Percentiles rank a stretch among this genome's conserved stretches.
These are phyloP conservation scores for Melaleuca quinquenervia DNA, from an alignment of 345 rosid genomes.

Conservation along the genomic window DNA sequence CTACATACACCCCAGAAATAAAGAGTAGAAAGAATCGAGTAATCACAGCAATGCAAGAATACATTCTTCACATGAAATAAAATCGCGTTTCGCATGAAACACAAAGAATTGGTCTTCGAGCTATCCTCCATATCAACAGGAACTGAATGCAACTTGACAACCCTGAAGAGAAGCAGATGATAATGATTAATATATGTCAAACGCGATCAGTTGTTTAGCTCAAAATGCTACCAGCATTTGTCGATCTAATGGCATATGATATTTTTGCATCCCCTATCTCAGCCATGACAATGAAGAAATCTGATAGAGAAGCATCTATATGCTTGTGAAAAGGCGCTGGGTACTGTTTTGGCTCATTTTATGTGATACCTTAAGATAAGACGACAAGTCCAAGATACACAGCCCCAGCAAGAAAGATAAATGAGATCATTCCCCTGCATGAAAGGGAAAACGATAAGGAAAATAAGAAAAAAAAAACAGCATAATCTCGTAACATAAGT, in stretches of 20 bases:
- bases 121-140: neutral
- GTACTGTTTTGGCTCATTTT: neutral
- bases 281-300: neutral
- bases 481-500: neutral
- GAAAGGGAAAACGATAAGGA: neutral
- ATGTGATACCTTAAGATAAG: constrained; percentile 54
- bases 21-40: neutral
- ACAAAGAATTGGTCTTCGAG: neutral
- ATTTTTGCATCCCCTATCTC: neutral
- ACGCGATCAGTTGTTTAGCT: neutral
- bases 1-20: neutral
- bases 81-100: neutral
- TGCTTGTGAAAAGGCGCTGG: neutral
- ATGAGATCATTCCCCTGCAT: constrained; percentile 94
- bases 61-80: neutral
- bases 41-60: neutral
- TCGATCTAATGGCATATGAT: neutral
- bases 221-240: neutral
- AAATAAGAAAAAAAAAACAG: neutral
- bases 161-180: neutral
- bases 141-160: neutral
- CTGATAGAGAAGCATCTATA: neutral
- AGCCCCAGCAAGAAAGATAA: constrained; percentile 58
- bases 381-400: constrained; percentile 86
- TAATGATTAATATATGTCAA: neutral